Evolutionary conservation across 768 basidiomycete genomes (phyloP).

Genomic region (Amanita exitialis): DNA sequence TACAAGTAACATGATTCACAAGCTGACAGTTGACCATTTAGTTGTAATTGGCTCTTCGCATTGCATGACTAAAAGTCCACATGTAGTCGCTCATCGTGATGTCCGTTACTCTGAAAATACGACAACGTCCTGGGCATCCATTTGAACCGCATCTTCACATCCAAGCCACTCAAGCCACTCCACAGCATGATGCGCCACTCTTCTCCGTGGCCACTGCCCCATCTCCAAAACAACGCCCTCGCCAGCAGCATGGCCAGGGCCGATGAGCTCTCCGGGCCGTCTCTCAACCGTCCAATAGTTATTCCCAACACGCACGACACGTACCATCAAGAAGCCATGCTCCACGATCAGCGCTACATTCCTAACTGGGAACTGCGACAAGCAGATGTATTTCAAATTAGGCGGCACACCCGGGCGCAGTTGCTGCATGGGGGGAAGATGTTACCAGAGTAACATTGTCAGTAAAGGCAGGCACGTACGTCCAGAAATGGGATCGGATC

Average conservation of each 20-base stretch:
- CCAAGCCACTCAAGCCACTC: constrained; percentile 63
- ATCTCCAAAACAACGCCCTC: constrained; percentile 20
- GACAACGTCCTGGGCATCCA: constrained; percentile 5
- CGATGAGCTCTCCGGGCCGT: neutral
- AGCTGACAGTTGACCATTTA: no score
- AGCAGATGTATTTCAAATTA: constrained; percentile 40
- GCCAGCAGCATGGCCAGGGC: neutral
- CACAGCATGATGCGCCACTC: constrained; percentile 37
- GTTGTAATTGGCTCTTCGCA: no score
- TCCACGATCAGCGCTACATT: constrained; percentile 37
- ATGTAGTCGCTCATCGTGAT: no score
- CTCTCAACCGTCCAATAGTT: constrained; percentile 42
- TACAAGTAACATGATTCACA: no score
- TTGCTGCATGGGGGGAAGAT: constrained; percentile 28
- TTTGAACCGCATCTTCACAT: constrained; percentile 41
- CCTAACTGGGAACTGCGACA: constrained; percentile 37
- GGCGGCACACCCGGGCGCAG: constrained; percentile 48
- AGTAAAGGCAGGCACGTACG: constrained; percentile 15
- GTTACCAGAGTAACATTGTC: neutral
- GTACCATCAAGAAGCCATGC: constrained; percentile 52
- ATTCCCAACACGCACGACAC: constrained; percentile 42
- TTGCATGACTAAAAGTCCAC: no score
- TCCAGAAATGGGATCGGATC: constrained; percentile 33
- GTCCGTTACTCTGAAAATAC: neutral
- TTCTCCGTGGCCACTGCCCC: constrained; percentile 47